Percentiles rank a stretch among this genome's conserved stretches.
phyloP scores from a whole-genome alignment of 768 basidiomycete genomes.

The Suillus decipiens region DNA sequence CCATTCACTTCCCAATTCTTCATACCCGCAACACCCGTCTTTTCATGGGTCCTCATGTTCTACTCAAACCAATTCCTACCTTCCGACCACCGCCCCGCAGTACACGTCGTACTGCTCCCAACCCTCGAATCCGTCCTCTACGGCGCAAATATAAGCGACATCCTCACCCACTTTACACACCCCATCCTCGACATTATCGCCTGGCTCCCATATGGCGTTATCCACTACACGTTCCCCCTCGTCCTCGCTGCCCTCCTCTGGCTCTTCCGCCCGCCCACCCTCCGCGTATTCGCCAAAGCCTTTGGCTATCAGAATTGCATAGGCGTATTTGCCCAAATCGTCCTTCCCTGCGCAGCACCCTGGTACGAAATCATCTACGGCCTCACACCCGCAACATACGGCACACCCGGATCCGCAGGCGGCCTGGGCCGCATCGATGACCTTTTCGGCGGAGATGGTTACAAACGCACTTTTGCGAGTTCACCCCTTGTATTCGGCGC shows the following conservation, averaged over 20 bases:
- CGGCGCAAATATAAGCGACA: conserved; percentile 96
- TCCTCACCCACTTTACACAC: conserved; percentile 93
- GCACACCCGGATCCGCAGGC: conserved; percentile 89
- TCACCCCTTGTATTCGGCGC: conserved; percentile 97
- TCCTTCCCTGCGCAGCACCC: conserved; percentile 91
- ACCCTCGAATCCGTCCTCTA: conserved; percentile 94
- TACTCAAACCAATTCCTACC: conserved; percentile 90
- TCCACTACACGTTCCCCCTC: conserved; percentile 88
- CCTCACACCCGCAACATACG: conserved; percentile 91
- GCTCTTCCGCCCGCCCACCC: conserved; percentile 82
- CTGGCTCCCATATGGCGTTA: conserved; percentile 96
- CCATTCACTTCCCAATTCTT: conserved; percentile 92
- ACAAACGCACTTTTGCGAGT: conserved; percentile 78
- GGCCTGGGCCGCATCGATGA: conserved; percentile 92
- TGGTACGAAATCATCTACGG: conserved; percentile 99
- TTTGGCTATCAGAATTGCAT: conserved; percentile 93
- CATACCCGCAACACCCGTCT: conserved; percentile 82
- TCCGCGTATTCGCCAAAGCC: conserved; percentile 81
- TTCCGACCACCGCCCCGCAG: conserved; percentile 67
- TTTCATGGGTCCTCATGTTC: conserved; percentile 84
- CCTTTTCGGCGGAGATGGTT: conserved; percentile 74
- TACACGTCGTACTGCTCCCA: conserved; percentile 91
- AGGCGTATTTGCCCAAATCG: conserved; percentile 86
- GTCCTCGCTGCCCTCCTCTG: conserved; percentile 83
- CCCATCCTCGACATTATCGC: conserved; percentile 90